A percentile compares a stretch with the other conserved stretches of the same genome.
Evolutionary conservation across 345 rosid species (phyloP).

Genomic region (Ceriops tagal): DNA sequence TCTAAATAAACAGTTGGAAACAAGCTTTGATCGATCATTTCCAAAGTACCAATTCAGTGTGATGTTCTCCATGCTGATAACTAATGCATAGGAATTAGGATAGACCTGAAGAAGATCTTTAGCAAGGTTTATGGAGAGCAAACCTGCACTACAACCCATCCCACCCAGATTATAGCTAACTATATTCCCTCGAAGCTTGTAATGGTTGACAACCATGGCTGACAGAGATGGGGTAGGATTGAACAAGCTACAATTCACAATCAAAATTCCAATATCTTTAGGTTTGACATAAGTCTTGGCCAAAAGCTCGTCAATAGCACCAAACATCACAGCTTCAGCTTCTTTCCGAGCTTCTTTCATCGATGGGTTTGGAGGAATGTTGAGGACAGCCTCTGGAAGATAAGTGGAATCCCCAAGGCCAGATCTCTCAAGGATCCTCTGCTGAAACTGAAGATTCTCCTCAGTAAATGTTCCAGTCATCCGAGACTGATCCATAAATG

Average conservation of each 20-base stretch:
- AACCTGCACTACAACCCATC: slow-evolving; percentile 25
- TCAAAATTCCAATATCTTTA: slow-evolving; percentile 23
- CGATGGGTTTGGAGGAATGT: slow-evolving; percentile 27
- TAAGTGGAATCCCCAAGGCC: slow-evolving; percentile 35
- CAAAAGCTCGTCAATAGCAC: slow-evolving; percentile 21
- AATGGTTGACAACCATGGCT: slow-evolving; percentile 22
- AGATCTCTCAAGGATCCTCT: slow-evolving; percentile 31
- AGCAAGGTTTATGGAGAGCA: slow-evolving; percentile 20
- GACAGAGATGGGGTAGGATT: slow-evolving; percentile 24
- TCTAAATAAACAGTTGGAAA: slow-evolving; percentile 20
- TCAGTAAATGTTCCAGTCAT: slow-evolving; percentile 25
- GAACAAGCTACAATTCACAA: slow-evolving; percentile 23
- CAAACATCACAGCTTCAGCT: slow-evolving; percentile 25
- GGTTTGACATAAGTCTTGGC: slow-evolving; percentile 20
- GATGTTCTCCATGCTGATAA: slow-evolving; percentile 24
- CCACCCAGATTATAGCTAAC: slow-evolving; percentile 22
- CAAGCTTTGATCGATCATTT: slow-evolving; percentile 23
- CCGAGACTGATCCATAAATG: slow-evolving; percentile 34
- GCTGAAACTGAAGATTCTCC: slow-evolving; percentile 29
- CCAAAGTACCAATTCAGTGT: slow-evolving; percentile 24
- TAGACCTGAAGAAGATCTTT: slow-evolving; percentile 25
- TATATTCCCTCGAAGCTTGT: slow-evolving; percentile 25
- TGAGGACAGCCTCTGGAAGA: slow-evolving; percentile 32
- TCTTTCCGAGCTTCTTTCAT: slow-evolving; percentile 37
- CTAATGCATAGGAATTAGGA: slow-evolving; percentile 20